Percentiles rank a stretch among this genome's conserved stretches.
Evolutionary conservation across 2,329 filamentous ascomycete genomes (phyloP).

Genomic region (Rosellinia necatrix): DNA sequence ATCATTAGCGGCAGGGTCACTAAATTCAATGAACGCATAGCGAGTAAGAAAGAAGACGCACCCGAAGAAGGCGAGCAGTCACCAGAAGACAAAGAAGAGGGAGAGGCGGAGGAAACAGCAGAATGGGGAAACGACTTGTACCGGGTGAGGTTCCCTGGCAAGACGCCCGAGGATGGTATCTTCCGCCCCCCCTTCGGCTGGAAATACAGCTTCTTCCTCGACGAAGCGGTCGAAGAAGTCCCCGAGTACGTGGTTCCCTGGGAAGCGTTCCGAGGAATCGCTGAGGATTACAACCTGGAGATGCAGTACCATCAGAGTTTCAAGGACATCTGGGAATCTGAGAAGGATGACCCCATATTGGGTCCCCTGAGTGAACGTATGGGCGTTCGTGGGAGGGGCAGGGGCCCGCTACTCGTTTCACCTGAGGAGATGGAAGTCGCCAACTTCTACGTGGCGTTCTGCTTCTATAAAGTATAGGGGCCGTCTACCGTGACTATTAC

Average conservation of each 20-base stretch:
- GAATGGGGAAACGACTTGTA: conserved; percentile 96
- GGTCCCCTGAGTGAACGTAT: conserved; percentile 92
- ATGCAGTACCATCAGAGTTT: conserved; percentile 93
- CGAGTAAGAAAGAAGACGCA: conserved; percentile 44
- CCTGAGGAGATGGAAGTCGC: conserved; percentile 92
- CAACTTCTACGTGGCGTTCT: conserved; percentile 91
- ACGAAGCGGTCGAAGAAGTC: conserved; percentile 94
- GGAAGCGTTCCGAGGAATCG: conserved; percentile 94
- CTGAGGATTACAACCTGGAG: conserved; percentile 96
- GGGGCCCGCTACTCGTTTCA: conserved; percentile 70
- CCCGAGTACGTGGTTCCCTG: conserved; percentile 98
- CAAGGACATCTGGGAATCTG: conserved; percentile 85
- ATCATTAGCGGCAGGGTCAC: conserved; percentile 81
- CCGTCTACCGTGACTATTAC: neutral
- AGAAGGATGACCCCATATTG: conserved; percentile 82
- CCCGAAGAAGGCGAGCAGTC: conserved; percentile 31
- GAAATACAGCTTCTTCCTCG: conserved; percentile 97
- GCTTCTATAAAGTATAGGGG: conserved; percentile 87
- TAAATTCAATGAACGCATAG: conserved; percentile 68
- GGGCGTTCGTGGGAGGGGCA: conserved; percentile 78
- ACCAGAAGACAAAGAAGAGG: conserved; percentile 56
- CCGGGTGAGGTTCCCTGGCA: conserved; percentile 82
- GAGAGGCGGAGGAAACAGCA: conserved; percentile 65
- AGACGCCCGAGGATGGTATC: conserved; percentile 81
- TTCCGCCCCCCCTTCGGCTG: conserved; percentile 96